Evolutionary conservation across 768 basidiomycete species (phyloP).

Genomic region (Boletellus ananiceps): DNA sequence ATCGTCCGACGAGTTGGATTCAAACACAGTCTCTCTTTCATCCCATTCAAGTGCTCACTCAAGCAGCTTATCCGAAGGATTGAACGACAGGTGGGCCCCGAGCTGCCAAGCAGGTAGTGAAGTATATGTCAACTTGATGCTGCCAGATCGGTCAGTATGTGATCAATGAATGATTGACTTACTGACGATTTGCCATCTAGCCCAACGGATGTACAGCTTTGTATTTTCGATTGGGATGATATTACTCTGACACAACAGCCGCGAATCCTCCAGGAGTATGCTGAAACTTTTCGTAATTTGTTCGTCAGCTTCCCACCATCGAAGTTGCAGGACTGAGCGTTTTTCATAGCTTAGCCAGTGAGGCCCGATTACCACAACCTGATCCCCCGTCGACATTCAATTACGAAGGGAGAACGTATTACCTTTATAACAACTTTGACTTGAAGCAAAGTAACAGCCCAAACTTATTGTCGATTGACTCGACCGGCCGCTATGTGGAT

Average conservation of each 20-base stretch:
- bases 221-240: constrained; percentile 32
- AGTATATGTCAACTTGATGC: constrained; percentile 43
- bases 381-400: constrained; percentile 43
- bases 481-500: constrained; percentile 1
- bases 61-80: background rate
- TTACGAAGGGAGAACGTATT: constrained; percentile 37
- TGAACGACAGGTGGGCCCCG: constrained; percentile 2
- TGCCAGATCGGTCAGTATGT: constrained; percentile 50
- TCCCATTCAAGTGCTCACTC: background rate
- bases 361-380: constrained; percentile 34
- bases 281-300: constrained; percentile 38
- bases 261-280: constrained; percentile 38
- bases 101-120: constrained; percentile 37
- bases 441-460: constrained; percentile 42
- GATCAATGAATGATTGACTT: background rate
- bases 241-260: constrained; percentile 37
- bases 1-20: background rate
- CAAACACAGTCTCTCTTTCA: background rate
- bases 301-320: constrained; percentile 26
- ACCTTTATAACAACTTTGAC: constrained; percentile 44
- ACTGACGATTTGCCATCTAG: constrained; percentile 29
- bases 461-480: constrained; percentile 5
- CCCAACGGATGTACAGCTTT: constrained; percentile 55
- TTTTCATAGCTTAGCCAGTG: constrained; percentile 31
- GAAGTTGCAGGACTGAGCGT: constrained; percentile 4